Conservation (phyloP, 2,329 filamentous ascomycete species). For the Fusarium staphyleae region DNA sequence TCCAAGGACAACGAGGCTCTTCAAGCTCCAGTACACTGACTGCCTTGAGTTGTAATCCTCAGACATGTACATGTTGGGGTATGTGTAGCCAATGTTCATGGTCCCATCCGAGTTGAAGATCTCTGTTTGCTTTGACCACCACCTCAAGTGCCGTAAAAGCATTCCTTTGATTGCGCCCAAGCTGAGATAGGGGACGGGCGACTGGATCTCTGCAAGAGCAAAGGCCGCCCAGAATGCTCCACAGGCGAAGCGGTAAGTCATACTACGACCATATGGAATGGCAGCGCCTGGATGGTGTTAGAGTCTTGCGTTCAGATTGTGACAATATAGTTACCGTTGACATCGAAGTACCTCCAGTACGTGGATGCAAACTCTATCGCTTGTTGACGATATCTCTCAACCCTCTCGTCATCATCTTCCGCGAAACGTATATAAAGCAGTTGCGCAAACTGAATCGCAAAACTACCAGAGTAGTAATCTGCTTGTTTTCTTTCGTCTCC, state of each 20-base stretch:
- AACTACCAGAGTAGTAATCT: slow-evolving; percentile 61
- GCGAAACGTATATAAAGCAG: slow-evolving; percentile 54
- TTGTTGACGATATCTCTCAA: slow-evolving; percentile 46
- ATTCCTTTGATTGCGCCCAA: slow-evolving; percentile 56
- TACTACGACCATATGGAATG: slow-evolving; percentile 57
- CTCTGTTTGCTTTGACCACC: slow-evolving; percentile 51
- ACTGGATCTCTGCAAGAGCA: slow-evolving; percentile 48
- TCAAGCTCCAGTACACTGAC: slow-evolving; percentile 62
- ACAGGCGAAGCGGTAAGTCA: slow-evolving; percentile 58
- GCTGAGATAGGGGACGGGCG: slow-evolving; percentile 46
- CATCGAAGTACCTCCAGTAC: slow-evolving; percentile 58
- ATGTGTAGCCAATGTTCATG: slow-evolving; percentile 52
- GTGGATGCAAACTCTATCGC: slow-evolving; percentile 50
- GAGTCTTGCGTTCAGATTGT: not conserved
- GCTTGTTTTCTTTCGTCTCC: slow-evolving; percentile 47
- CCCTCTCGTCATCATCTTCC: slow-evolving; percentile 48
- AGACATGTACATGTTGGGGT: slow-evolving; percentile 58
- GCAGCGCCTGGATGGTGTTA: slow-evolving; percentile 49
- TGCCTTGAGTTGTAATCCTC: slow-evolving; percentile 65
- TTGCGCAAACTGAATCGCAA: slow-evolving; percentile 59
- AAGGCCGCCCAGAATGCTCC: slow-evolving; percentile 56
- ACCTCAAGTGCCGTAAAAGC: slow-evolving; percentile 57
- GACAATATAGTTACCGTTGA: slow-evolving; percentile 45
- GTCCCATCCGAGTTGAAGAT: slow-evolving; percentile 58
- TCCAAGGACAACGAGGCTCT: slow-evolving; percentile 53